Percentiles rank a stretch among this genome's conserved stretches.
phyloP scores from a whole-genome alignment of 139 green algal genomes.

The Gonium pectorale region DNA sequence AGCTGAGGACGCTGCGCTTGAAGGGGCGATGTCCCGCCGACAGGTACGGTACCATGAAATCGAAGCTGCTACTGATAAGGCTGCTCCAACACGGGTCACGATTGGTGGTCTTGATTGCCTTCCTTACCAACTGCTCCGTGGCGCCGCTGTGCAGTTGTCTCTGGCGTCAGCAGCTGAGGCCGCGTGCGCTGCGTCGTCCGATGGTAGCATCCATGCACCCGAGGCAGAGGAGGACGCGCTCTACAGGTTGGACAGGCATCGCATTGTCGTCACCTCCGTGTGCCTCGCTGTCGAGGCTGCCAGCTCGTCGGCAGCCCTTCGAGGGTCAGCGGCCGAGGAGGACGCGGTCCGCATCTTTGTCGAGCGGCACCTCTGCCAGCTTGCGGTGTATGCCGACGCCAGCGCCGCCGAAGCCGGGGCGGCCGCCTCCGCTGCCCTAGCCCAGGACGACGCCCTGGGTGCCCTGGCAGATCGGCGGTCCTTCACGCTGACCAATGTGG shows the following conservation, averaged over 20 bases:
- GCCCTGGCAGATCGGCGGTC: neutral
- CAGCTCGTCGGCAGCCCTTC: neutral
- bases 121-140: too few species aligned
- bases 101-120: too few species aligned
- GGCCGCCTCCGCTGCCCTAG: neutral
- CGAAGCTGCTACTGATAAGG: too few species aligned
- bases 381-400: neutral
- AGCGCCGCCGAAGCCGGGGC: neutral
- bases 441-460: neutral
- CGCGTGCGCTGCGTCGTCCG: too few species aligned
- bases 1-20: too few species aligned
- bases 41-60: too few species aligned
- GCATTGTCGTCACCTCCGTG: neutral
- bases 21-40: too few species aligned
- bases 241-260: neutral
- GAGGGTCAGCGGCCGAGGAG: neutral
- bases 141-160: neutral
- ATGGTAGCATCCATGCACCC: neutral
- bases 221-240: neutral
- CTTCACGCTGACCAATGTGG: neutral
- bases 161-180: too few species aligned
- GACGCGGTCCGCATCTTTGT: neutral
- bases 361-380: neutral
- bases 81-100: too few species aligned
- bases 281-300: slow-evolving; percentile 1